Evolutionary conservation across 2,329 filamentous ascomycete species (phyloP).

Genomic region (Cordyceps militaris): DNA sequence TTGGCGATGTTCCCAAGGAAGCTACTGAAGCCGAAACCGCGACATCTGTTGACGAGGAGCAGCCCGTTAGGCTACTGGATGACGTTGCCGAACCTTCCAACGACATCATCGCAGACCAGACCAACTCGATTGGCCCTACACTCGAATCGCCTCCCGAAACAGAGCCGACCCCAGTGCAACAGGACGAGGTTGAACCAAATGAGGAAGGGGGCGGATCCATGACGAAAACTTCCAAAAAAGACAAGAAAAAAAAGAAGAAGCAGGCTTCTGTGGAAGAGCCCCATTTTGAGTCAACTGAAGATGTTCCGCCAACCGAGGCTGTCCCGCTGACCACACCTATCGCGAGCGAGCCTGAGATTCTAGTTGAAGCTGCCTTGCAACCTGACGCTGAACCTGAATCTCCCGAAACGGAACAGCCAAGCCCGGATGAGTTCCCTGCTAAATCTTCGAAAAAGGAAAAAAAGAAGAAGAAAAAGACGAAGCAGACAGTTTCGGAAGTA

Average conservation of each 20-base stretch:
- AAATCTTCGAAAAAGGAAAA: conserved; percentile 27
- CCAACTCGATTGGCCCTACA: not conserved
- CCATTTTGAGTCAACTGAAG: not conserved
- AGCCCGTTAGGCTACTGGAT: not conserved
- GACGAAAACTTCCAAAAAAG: conserved; percentile 24
- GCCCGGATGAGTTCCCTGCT: conserved; percentile 23
- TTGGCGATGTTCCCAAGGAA: not conserved
- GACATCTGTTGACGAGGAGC: not conserved
- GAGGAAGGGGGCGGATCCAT: conserved; percentile 25
- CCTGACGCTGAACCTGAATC: conserved; percentile 1
- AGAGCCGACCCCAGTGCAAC: conserved; percentile 10
- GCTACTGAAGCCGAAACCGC: conserved; percentile 13
- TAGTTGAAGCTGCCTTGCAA: not conserved
- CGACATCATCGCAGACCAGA: not conserved
- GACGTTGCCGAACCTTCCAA: not conserved
- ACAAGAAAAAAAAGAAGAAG: conserved; percentile 26
- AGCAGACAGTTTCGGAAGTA: conserved; percentile 10
- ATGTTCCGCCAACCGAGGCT: not conserved
- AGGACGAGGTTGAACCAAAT: conserved; percentile 16
- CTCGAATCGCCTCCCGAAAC: not conserved
- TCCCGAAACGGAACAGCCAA: conserved; percentile 1
- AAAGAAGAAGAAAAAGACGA: conserved; percentile 22
- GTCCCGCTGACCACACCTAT: too few species aligned
- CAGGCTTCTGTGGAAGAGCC: not conserved
- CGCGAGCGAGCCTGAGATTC: not conserved